Percentiles rank a stretch among this genome's conserved stretches.
phyloP scores from a whole-genome alignment of 495 filamentous ascomycete genomes.

The Podospora didyma region DNA sequence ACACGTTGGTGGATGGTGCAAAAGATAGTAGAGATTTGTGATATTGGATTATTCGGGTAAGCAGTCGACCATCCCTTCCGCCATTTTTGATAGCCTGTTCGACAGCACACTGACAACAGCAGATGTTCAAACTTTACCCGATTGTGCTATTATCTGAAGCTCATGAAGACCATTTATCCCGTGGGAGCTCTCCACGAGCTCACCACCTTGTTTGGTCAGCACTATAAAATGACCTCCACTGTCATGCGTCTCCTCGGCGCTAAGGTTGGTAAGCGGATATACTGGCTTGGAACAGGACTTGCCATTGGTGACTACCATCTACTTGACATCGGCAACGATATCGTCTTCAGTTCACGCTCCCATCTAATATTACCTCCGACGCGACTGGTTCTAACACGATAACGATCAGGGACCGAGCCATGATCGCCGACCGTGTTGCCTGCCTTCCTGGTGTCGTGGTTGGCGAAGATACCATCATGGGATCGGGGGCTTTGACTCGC shows the following conservation, averaged over 20 bases:
- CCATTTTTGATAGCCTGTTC: not conserved
- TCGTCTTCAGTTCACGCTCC: slow-evolving; percentile 43
- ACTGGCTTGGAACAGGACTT: slow-evolving; percentile 48
- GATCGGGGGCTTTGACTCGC: slow-evolving; percentile 40
- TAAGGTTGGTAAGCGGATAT: slow-evolving; percentile 40
- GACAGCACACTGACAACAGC: not conserved
- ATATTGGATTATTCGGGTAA: slow-evolving; percentile 34
- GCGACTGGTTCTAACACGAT: slow-evolving; percentile 36
- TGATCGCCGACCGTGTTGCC: slow-evolving; percentile 29
- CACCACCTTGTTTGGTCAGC: slow-evolving; percentile 33
- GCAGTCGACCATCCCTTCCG: not conserved
- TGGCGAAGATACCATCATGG: slow-evolving; percentile 36
- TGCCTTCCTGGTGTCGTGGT: slow-evolving; percentile 34
- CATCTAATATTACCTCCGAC: slow-evolving; percentile 43
- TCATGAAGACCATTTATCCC: slow-evolving; percentile 30
- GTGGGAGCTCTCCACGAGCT: slow-evolving; percentile 25
- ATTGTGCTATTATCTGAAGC: slow-evolving; percentile 31
- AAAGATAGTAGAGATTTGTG: slow-evolving; percentile 37
- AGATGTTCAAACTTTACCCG: slow-evolving; percentile 25
- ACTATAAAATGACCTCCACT: slow-evolving; percentile 44
- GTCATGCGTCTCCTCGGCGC: slow-evolving; percentile 37
- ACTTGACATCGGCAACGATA: slow-evolving; percentile 44
- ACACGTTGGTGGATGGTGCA: slow-evolving; percentile 47
- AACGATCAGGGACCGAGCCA: slow-evolving; percentile 35
- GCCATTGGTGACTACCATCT: slow-evolving; percentile 41